Evolutionary conservation across 2,329 filamentous ascomycete species (phyloP).

Genomic region (Immersiporthe knoxdaviesiana): DNA sequence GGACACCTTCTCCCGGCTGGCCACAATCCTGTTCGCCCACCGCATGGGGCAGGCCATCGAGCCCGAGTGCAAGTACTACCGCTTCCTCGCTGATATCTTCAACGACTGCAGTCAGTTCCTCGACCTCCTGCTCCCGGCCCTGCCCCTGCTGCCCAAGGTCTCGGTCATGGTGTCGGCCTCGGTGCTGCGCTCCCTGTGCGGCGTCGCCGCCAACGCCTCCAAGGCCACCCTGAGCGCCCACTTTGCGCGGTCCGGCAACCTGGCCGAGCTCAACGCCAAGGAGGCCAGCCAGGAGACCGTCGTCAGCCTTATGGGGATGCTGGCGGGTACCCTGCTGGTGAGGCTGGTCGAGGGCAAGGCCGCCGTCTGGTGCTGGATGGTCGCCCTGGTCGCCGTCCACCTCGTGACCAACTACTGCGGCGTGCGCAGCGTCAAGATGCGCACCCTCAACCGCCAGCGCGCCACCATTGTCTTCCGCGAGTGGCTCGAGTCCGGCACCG

Average conservation of each 20-base stretch:
- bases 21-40: constrained; percentile 86
- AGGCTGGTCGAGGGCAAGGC: constrained; percentile 70
- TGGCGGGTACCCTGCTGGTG: constrained; percentile 81
- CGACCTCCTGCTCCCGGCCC: constrained; percentile 78
- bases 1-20: constrained; percentile 77
- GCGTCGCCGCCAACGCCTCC: constrained; percentile 84
- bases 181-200: constrained; percentile 69
- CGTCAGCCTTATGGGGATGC: constrained; percentile 84
- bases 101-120: constrained; percentile 86
- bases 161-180: constrained; percentile 54
- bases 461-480: constrained; percentile 75
- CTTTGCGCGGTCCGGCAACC: constrained; percentile 83
- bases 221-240: constrained; percentile 92
- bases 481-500: constrained; percentile 51
- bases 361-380: constrained; percentile 74
- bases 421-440: constrained; percentile 82
- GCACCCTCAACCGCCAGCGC: constrained; percentile 82
- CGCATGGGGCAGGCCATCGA: constrained; percentile 80
- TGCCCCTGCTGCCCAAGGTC: constrained; percentile 60
- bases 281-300: constrained; percentile 96
- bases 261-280: constrained; percentile 92
- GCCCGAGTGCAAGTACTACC: constrained; percentile 88
- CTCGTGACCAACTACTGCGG: constrained; percentile 85
- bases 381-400: constrained; percentile 74
- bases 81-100: constrained; percentile 83